These are phyloP conservation scores for Starmerella davenportii DNA, from an alignment of 805 yeast genomes.

Conservation along the genomic window DNA sequence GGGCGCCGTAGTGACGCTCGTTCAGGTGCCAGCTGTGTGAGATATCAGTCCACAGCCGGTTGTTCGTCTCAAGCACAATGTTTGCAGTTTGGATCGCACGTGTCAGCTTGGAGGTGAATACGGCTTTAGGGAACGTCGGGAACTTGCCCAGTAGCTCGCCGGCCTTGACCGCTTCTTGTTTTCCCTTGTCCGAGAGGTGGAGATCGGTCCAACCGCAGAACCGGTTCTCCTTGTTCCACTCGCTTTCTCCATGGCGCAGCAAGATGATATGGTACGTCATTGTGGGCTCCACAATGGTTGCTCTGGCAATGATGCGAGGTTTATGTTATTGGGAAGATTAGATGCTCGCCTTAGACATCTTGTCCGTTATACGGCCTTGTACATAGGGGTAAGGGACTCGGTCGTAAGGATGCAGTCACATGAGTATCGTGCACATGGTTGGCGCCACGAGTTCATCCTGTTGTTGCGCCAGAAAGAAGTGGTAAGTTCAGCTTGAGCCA, in stretches of 20 bases:
- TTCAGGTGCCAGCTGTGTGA: slow-evolving; percentile 92
- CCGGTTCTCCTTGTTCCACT: slow-evolving; percentile 92
- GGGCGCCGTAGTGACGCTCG: slow-evolving; percentile 97
- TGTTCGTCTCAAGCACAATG: slow-evolving; percentile 74
- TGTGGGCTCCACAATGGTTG: too few species aligned
- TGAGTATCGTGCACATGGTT: too few species aligned
- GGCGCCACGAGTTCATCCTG: too few species aligned
- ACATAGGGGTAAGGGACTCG: too few species aligned
- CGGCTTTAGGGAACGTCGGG: slow-evolving; percentile 61
- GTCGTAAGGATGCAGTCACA: too few species aligned
- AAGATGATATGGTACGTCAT: slow-evolving; percentile 46
- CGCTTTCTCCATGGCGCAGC: slow-evolving; percentile 98
- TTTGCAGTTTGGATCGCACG: slow-evolving; percentile 96
- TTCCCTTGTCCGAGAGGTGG: slow-evolving; percentile 61
- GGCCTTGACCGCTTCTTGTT: slow-evolving; percentile 75
- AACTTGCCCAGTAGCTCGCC: slow-evolving; percentile 78
- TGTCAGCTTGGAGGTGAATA: slow-evolving; percentile 76
- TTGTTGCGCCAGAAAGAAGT: too few species aligned
- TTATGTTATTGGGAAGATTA: too few species aligned
- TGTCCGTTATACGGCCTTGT: too few species aligned
- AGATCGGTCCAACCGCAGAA: slow-evolving; percentile 99
- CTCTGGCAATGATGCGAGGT: too few species aligned
- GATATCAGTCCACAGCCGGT: slow-evolving; percentile 76
- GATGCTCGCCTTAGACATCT: too few species aligned
- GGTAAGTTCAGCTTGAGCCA: too few species aligned